These are phyloP conservation scores for Cryphonectria nitschkei DNA, from an alignment of 2,329 filamentous ascomycete genomes.

Conservation along the genomic window DNA sequence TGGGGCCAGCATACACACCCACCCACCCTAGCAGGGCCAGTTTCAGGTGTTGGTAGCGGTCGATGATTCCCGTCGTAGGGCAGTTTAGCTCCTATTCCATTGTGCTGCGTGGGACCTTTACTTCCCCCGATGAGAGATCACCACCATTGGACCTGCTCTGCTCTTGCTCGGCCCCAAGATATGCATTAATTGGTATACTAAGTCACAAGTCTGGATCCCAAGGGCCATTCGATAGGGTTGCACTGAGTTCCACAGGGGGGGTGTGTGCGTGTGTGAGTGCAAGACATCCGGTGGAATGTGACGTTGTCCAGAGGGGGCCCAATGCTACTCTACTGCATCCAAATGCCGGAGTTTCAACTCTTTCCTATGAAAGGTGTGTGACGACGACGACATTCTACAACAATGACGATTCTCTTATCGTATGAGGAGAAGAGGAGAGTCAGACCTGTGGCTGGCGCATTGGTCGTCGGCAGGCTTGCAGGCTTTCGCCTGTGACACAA, in stretches of 20 bases:
- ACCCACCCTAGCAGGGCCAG: not conserved
- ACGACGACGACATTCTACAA: not conserved
- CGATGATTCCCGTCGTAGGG: not conserved
- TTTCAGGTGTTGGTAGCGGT: slow-evolving; percentile 4
- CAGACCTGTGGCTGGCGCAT: not conserved
- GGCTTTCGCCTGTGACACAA: not conserved
- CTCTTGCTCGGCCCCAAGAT: not conserved
- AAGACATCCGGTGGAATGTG: not conserved
- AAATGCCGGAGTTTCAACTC: slow-evolving; percentile 2
- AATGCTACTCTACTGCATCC: slow-evolving; percentile 7
- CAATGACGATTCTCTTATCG: too few species aligned
- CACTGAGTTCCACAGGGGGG: not conserved
- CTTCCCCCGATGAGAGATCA: not conserved
- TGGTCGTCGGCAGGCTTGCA: not conserved
- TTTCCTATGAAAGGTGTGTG: not conserved
- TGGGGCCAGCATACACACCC: not conserved
- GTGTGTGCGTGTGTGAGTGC: not conserved
- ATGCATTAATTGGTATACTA: not conserved
- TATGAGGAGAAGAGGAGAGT: not conserved
- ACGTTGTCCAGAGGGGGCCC: not conserved
- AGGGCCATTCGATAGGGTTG: not conserved
- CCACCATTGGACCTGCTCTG: not conserved
- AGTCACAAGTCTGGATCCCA: not conserved
- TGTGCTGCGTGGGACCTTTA: too few species aligned
- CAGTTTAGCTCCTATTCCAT: not conserved